phyloP scores from a whole-genome alignment of 768 basidiomycete genomes.

The Hypsizygus marmoreus region DNA sequence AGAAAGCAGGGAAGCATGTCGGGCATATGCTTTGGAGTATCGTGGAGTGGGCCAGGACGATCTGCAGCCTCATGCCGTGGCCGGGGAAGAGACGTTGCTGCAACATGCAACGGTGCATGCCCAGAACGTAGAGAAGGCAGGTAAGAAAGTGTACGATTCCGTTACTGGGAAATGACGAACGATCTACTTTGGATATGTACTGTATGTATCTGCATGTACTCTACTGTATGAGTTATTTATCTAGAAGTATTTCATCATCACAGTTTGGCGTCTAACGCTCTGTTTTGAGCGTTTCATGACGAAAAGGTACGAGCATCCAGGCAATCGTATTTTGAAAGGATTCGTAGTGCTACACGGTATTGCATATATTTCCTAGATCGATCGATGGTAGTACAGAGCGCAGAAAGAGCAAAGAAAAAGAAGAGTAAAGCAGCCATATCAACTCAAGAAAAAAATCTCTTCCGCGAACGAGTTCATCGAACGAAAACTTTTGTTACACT shows the following conservation, averaged over 20 bases:
- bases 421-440: background rate
- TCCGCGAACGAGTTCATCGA: too few species aligned
- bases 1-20: conserved; percentile 65
- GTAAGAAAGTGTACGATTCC: background rate
- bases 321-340: too few species aligned
- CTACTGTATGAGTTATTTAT: too few species aligned
- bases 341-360: background rate
- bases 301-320: too few species aligned
- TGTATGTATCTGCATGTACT: too few species aligned
- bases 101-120: conserved; percentile 20
- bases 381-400: background rate
- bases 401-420: background rate
- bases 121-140: conserved; percentile 13
- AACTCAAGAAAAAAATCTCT: too few species aligned
- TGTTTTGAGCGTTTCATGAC: too few species aligned
- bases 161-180: background rate
- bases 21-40: conserved; percentile 61
- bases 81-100: conserved; percentile 56
- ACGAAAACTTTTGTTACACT: too few species aligned
- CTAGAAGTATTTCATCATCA: too few species aligned
- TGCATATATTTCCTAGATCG: conserved; percentile 3
- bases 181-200: background rate
- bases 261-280: too few species aligned
- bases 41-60: conserved; percentile 64
- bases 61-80: conserved; percentile 59